Percentiles rank a stretch among this genome's conserved stretches.
Evolutionary conservation across 2,329 filamentous ascomycete species (phyloP).

Genomic region (Talaromyces amestolkiae): DNA sequence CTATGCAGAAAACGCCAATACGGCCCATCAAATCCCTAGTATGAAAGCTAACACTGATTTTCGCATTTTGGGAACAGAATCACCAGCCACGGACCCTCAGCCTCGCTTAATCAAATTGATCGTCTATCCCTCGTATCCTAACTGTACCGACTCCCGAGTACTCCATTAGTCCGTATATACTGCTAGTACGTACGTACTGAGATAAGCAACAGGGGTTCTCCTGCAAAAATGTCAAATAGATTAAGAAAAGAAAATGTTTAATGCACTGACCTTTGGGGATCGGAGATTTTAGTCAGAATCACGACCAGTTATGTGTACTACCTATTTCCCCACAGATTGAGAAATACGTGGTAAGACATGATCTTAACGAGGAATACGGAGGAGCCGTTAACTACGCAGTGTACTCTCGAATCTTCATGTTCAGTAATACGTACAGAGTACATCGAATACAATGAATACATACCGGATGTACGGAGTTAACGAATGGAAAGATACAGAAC

Average conservation of each 20-base stretch:
- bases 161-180: background rate
- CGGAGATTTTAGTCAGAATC: constrained; percentile 3
- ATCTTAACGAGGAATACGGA: background rate
- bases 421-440: background rate
- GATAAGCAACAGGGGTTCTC: background rate
- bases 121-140: background rate
- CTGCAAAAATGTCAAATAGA: background rate
- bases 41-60: background rate
- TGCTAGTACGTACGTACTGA: too few relatives aligned
- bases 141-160: too few relatives aligned
- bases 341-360: background rate
- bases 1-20: background rate
- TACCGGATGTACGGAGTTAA: background rate
- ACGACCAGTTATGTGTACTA: background rate
- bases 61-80: background rate
- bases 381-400: too few relatives aligned
- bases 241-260: background rate
- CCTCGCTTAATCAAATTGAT: background rate
- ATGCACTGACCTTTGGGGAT: background rate
- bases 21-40: background rate
- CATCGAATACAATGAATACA: background rate
- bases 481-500: background rate
- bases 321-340: background rate
- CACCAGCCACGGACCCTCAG: background rate
- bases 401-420: background rate